Percentiles rank a stretch among this genome's conserved stretches.
Conservation (phyloP, 331 rosid species). For the Arachis monticola region DNA sequence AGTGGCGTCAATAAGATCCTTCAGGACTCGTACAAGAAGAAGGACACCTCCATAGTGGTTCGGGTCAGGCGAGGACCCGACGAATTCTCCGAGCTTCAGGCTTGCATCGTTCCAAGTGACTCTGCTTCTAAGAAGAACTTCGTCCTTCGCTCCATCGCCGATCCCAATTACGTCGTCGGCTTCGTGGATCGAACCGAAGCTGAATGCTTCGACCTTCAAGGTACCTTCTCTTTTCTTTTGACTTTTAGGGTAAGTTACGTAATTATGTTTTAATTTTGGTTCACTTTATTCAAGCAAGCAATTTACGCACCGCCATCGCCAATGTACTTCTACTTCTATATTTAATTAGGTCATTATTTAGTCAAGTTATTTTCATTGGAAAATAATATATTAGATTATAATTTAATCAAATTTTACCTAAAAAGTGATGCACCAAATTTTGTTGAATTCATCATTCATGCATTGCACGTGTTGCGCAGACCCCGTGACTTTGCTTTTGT, state of each 20-base stretch:
- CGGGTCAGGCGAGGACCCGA: conserved; percentile 69
- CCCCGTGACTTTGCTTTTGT: conserved; percentile 25
- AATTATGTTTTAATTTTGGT: background rate
- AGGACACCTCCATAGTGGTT: conserved; percentile 75
- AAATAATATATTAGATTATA: no score
- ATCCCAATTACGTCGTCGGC: conserved; percentile 86
- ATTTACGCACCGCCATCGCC: background rate
- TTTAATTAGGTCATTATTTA: no score
- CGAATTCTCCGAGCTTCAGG: conserved; percentile 71
- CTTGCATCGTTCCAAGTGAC: conserved; percentile 90
- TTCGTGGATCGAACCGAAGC: conserved; percentile 80
- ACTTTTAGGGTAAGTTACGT: background rate
- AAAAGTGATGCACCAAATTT: conserved; percentile 6
- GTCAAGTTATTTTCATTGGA: no score
- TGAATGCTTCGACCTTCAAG: conserved; percentile 81
- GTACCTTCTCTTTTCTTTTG: conserved; percentile 43
- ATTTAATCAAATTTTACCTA: no score
- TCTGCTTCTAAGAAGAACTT: conserved; percentile 55
- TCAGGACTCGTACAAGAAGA: conserved; percentile 65
- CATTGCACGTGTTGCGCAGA: background rate
- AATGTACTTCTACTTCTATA: background rate
- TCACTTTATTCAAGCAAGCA: background rate
- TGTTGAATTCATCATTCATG: background rate
- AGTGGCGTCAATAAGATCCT: conserved; percentile 77
- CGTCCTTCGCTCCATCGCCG: conserved; percentile 71